phyloP scores from a whole-genome alignment of 345 rosid species.

The Salix brachista region DNA sequence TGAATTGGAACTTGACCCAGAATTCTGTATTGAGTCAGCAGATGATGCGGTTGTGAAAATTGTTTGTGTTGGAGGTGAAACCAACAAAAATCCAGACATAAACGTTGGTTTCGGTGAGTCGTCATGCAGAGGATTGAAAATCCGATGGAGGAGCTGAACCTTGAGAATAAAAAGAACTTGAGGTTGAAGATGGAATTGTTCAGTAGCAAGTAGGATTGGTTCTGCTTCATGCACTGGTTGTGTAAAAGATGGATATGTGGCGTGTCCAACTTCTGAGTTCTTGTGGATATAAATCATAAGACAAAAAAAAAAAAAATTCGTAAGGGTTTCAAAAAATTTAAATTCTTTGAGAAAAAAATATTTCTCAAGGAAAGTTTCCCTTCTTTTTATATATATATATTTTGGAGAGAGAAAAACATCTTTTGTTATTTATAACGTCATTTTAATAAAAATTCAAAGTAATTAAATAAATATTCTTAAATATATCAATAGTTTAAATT shows the following conservation, averaged over 20 bases:
- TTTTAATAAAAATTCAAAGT: too few relatives aligned
- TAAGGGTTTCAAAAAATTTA: too few relatives aligned
- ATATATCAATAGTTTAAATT: too few relatives aligned
- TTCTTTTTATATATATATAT: too few relatives aligned
- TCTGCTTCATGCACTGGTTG: not conserved
- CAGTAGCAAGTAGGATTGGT: constrained; percentile 24
- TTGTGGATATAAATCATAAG: too few relatives aligned
- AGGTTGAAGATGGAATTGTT: constrained; percentile 42
- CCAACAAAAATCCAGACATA: constrained; percentile 5
- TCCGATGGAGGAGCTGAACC: constrained; percentile 32
- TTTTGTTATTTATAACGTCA: too few relatives aligned
- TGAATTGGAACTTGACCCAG: constrained; percentile 64
- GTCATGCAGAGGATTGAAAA: constrained; percentile 34
- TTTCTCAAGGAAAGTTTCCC: too few relatives aligned
- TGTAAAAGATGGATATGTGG: not conserved
- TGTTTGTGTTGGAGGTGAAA: constrained; percentile 33
- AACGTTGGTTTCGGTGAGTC: not conserved
- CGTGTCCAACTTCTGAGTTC: not conserved
- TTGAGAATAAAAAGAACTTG: too few relatives aligned
- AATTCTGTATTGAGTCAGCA: constrained; percentile 41
- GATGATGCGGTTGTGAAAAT: constrained; percentile 18
- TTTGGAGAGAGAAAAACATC: too few relatives aligned
- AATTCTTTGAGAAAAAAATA: too few relatives aligned
- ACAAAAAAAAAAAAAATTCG: not conserved
- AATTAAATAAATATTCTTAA: too few relatives aligned